A percentile compares a stretch with the other conserved stretches of the same genome.
Conservation (phyloP, 208 protist species). For the Trichomonas tenax region DNA sequence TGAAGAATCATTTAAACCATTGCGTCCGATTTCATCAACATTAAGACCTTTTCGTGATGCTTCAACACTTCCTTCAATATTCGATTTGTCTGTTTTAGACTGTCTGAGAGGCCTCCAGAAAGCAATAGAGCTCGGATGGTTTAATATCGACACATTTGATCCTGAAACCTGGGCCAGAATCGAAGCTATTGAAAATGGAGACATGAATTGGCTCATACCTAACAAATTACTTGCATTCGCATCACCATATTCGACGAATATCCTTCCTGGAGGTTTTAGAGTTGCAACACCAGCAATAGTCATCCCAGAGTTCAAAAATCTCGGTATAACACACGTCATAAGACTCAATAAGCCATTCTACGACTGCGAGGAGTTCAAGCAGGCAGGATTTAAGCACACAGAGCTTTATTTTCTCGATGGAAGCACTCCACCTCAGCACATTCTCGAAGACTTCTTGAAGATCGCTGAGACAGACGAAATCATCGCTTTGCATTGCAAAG, state of each 20-base stretch:
- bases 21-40: neutral
- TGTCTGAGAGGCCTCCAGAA: conserved; percentile 53
- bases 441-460: conserved; percentile 64
- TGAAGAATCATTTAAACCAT: neutral
- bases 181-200: conserved; percentile 62
- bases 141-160: conserved; percentile 65
- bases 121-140: conserved; percentile 53
- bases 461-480: conserved; percentile 53
- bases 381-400: conserved; percentile 63
- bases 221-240: conserved; percentile 70
- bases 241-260: conserved; percentile 38
- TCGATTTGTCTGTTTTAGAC: conserved; percentile 58
- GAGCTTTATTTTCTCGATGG: conserved; percentile 77
- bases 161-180: conserved; percentile 60
- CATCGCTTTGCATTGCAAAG: conserved; percentile 75
- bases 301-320: conserved; percentile 40
- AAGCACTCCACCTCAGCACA: conserved; percentile 54
- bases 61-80: conserved; percentile 51
- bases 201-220: conserved; percentile 80
- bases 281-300: conserved; percentile 46
- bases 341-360: conserved; percentile 76
- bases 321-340: conserved; percentile 64
- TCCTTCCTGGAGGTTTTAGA: conserved; percentile 48
- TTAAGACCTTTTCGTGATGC: conserved; percentile 68
- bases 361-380: conserved; percentile 54